Evolutionary conservation across 306 rosid genomes (phyloP).

Genomic region (Quercus gilva): DNA sequence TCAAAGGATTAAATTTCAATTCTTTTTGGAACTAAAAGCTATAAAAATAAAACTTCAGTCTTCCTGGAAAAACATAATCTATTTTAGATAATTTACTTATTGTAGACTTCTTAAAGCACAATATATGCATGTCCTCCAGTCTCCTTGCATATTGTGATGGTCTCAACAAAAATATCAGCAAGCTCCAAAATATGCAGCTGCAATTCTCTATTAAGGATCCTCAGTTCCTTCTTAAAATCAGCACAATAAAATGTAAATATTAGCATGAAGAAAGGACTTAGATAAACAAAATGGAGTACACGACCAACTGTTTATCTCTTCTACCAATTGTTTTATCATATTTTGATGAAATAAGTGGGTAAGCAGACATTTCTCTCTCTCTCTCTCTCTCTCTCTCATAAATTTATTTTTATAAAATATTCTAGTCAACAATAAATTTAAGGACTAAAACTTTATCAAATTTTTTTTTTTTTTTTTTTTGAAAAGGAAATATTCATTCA

Average conservation of each 20-base stretch:
- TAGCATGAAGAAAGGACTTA: too few relatives aligned
- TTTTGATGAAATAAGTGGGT: background rate
- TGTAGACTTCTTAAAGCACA: background rate
- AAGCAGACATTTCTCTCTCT: background rate
- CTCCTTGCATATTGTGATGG: conserved; percentile 94
- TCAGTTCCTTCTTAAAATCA: conserved; percentile 88
- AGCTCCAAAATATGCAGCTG: conserved; percentile 87
- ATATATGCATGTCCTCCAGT: conserved; percentile 87
- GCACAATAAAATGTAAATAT: too few relatives aligned
- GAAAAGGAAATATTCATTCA: too few relatives aligned
- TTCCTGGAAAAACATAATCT: background rate
- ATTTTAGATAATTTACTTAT: conserved; percentile 21
- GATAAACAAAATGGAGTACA: background rate
- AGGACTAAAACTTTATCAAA: too few relatives aligned
- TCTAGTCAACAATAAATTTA: too few relatives aligned
- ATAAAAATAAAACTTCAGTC: too few relatives aligned
- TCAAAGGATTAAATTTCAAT: too few relatives aligned
- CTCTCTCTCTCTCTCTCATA: too few relatives aligned
- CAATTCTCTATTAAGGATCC: conserved; percentile 79
- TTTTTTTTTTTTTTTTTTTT: too few relatives aligned
- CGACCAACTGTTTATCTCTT: background rate
- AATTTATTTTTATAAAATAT: too few relatives aligned
- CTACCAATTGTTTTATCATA: background rate
- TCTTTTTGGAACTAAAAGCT: too few relatives aligned
- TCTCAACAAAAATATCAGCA: conserved; percentile 85